A percentile compares a stretch with the other conserved stretches of the same genome.
Conservation (phyloP, 306 rosid genomes). For the Ormosia semicastrata region DNA sequence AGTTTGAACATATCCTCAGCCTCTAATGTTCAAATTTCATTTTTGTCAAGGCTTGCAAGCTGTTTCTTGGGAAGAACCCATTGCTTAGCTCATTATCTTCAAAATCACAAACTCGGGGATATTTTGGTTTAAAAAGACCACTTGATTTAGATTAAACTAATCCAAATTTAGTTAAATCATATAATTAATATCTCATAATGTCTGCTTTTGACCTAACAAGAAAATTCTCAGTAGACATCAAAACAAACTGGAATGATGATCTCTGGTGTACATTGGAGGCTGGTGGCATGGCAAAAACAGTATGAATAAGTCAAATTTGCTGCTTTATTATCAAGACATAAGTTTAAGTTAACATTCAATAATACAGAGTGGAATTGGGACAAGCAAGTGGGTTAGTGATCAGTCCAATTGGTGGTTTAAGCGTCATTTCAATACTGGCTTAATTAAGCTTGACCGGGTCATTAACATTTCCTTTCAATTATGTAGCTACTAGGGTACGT, state of each 20-base stretch:
- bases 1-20: neutral
- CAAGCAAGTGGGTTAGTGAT: constrained; percentile 15
- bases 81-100: neutral
- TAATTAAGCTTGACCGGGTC: constrained; percentile 7
- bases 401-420: neutral
- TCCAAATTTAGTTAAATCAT: neutral
- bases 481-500: neutral
- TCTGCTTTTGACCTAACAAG: constrained; percentile 2
- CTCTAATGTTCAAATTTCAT: neutral
- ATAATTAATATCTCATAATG: constrained; percentile 17
- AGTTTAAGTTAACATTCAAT: constrained; percentile 5
- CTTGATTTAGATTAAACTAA: constrained; percentile 1
- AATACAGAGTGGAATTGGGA: neutral
- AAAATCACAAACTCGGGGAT: neutral
- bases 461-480: constrained; percentile 16
- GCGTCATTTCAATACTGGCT: constrained; percentile 8
- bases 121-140: neutral
- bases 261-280: constrained; percentile 15
- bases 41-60: constrained; percentile 7
- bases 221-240: neutral
- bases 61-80: constrained; percentile 14
- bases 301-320: constrained; percentile 11
- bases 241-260: neutral
- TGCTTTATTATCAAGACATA: neutral
- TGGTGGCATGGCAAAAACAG: neutral